Evolutionary conservation across 345 rosid species (phyloP).

Genomic region (Durio zibethinus): DNA sequence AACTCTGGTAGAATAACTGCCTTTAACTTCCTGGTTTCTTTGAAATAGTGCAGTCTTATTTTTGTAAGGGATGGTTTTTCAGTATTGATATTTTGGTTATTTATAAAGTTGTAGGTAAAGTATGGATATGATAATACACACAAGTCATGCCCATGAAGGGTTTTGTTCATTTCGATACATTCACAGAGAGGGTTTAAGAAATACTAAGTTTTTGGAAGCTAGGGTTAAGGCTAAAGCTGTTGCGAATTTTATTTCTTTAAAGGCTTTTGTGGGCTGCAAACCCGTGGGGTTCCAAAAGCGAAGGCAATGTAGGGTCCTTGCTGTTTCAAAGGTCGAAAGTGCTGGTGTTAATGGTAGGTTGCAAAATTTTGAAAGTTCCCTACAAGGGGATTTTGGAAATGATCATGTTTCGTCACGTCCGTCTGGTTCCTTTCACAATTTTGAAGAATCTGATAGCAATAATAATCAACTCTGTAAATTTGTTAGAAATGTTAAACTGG

Average conservation of each 20-base stretch:
- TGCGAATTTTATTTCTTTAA: slow-evolving; percentile 1
- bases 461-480: slow-evolving; percentile 54
- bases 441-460: slow-evolving; percentile 61
- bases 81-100: background rate
- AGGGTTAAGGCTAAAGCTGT: slow-evolving; percentile 26
- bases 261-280: slow-evolving; percentile 19
- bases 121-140: slow-evolving; percentile 55
- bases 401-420: slow-evolving; percentile 36
- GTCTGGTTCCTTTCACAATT: slow-evolving; percentile 29
- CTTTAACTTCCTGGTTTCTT: background rate
- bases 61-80: background rate
- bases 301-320: slow-evolving; percentile 35
- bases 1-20: background rate
- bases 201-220: slow-evolving; percentile 20
- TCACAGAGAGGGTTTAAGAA: slow-evolving; percentile 31
- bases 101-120: slow-evolving; percentile 4
- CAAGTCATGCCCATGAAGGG: slow-evolving; percentile 55
- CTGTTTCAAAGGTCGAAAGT: slow-evolving; percentile 40
- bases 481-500: slow-evolving; percentile 60
- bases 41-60: background rate
- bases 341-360: slow-evolving; percentile 44
- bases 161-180: slow-evolving; percentile 47
- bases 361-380: slow-evolving; percentile 26
- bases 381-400: slow-evolving; percentile 39
- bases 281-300: slow-evolving; percentile 34